Evolutionary conservation across 371 early-diverging fungal genomes (phyloP).

Genomic region (Rhizopus delemar): DNA sequence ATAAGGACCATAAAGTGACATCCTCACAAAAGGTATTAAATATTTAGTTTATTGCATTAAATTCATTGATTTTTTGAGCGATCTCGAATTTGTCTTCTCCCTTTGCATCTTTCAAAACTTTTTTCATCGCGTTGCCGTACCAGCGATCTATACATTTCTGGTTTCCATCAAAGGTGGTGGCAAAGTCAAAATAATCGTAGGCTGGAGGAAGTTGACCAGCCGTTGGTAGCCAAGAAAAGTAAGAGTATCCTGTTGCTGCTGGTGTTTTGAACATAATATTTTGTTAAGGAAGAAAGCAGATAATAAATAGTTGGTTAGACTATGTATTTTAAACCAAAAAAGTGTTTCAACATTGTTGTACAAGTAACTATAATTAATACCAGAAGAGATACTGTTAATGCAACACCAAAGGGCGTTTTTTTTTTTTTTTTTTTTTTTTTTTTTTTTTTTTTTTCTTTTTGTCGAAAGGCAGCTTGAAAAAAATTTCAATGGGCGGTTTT

Average conservation of each 20-base stretch:
- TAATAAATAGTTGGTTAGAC: constrained; percentile 5
- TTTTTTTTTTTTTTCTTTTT: too few species aligned
- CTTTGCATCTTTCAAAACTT: constrained; percentile 9
- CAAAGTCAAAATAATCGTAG: constrained; percentile 21
- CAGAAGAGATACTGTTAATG: too few species aligned
- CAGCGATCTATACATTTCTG: constrained; percentile 5
- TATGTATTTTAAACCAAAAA: constrained; percentile 8
- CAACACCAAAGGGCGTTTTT: too few species aligned
- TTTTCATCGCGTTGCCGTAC: constrained; percentile 13
- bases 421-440: too few species aligned
- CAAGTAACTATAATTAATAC: constrained; percentile 15
- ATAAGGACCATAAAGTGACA: constrained; percentile 5
- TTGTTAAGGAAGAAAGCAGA: constrained; percentile 12
- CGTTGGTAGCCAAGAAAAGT: constrained; percentile 13
- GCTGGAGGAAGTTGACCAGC: constrained; percentile 13
- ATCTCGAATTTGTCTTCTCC: constrained; percentile 11
- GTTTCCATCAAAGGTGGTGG: constrained; percentile 9
- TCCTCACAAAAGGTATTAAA: constrained; percentile 9
- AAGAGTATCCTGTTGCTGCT: constrained; percentile 7
- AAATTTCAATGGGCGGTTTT: too few species aligned
- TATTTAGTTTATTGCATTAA: constrained; percentile 21
- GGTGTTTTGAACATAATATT: constrained; percentile 15
- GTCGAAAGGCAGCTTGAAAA: too few species aligned
- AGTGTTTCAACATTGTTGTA: constrained; percentile 13
- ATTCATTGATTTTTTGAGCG: constrained; percentile 10